These are phyloP conservation scores for Colletotrichum trifolii DNA, from an alignment of 2,329 filamentous ascomycete genomes.

Conservation along the genomic window DNA sequence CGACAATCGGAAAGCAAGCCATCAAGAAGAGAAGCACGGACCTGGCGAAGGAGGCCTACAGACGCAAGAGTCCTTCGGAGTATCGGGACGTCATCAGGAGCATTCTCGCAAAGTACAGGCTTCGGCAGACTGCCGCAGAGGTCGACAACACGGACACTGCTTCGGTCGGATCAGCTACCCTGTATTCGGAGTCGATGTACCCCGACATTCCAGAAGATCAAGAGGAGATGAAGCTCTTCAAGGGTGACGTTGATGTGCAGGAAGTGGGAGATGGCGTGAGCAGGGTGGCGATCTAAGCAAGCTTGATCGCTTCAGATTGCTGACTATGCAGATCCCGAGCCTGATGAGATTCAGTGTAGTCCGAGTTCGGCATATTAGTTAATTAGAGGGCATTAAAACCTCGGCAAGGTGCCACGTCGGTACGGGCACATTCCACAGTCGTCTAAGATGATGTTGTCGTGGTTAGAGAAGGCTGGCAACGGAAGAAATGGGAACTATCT, in stretches of 20 bases:
- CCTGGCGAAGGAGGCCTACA: slow-evolving; percentile 3
- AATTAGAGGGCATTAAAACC: no score
- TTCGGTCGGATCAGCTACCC: background rate
- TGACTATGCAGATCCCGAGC: no score
- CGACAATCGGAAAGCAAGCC: background rate
- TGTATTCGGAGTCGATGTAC: background rate
- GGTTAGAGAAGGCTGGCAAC: no score
- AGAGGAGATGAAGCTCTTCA: background rate
- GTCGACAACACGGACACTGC: background rate
- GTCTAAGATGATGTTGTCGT: no score
- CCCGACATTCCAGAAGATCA: background rate
- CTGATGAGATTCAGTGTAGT: no score
- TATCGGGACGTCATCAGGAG: slow-evolving; percentile 3
- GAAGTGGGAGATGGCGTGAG: no score
- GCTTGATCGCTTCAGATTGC: no score
- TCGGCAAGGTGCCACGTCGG: no score
- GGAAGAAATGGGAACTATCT: no score
- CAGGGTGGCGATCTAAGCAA: no score
- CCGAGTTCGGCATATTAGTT: no score
- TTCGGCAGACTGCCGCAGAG: background rate
- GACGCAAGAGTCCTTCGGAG: background rate
- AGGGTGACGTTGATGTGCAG: background rate
- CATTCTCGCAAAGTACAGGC: background rate
- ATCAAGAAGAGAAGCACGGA: background rate
- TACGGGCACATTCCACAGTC: no score